Conservation (phyloP, 23 red algal genomes). For the Agarophyton chilense region DNA sequence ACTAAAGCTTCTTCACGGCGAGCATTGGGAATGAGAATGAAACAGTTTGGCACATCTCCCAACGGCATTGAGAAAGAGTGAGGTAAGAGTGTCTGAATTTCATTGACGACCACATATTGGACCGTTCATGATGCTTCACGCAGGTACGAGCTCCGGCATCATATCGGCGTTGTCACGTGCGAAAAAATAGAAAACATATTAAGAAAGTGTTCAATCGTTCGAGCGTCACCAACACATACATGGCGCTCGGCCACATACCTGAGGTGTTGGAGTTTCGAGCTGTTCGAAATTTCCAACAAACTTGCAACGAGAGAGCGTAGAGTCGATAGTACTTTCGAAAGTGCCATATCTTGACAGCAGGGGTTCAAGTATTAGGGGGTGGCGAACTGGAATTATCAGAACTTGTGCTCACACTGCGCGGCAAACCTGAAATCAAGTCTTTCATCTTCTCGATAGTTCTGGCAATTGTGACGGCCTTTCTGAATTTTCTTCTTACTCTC, state of each 20-base stretch:
- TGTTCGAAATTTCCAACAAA: not conserved
- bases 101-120: not conserved
- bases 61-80: not conserved
- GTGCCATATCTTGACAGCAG: not conserved
- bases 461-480: constrained; percentile 65
- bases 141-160: not conserved
- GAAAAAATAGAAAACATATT: too few relatives aligned
- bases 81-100: not conserved
- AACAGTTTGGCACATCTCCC: not conserved
- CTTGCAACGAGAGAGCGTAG: not conserved
- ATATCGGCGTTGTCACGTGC: not conserved
- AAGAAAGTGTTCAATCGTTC: too few relatives aligned
- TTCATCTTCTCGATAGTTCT: constrained; percentile 68
- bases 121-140: not conserved
- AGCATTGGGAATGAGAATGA: not conserved
- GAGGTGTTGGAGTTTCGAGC: not conserved
- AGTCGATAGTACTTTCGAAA: not conserved
- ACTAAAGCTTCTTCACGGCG: not conserved
- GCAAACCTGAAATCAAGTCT: constrained; percentile 41
- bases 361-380: not conserved
- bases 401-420: not conserved
- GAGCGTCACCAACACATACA: not conserved
- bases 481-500: constrained; percentile 55
- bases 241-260: not conserved
- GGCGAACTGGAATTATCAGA: not conserved